phyloP scores from a whole-genome alignment of 2,329 filamentous ascomycete species.

The Scytalidium lignicola region DNA sequence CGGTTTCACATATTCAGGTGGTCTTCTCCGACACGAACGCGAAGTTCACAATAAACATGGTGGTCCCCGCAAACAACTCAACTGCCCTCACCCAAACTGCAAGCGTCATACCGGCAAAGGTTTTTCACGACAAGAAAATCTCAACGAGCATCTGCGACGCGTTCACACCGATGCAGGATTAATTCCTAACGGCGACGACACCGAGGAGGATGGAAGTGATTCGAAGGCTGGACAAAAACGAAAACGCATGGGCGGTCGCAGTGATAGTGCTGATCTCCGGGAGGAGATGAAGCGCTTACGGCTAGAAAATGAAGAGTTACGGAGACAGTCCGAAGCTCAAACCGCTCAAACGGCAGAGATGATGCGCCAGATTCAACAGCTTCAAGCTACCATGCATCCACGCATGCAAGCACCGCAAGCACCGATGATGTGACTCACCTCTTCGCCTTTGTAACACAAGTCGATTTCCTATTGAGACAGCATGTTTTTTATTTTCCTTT shows the following conservation, averaged over 20 bases:
- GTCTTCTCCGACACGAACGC: constrained; percentile 81
- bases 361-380: constrained; percentile 8
- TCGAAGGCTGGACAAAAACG: constrained; percentile 33
- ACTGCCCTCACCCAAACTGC: constrained; percentile 82
- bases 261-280: constrained; percentile 41
- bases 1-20: constrained; percentile 92
- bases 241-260: constrained; percentile 38
- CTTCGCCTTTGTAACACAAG: not conserved
- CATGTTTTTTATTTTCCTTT: not conserved
- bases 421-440: constrained; percentile 5
- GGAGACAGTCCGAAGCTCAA: constrained; percentile 44
- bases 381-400: constrained; percentile 4
- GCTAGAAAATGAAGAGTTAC: constrained; percentile 58
- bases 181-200: constrained; percentile 22
- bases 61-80: constrained; percentile 79
- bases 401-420: constrained; percentile 5
- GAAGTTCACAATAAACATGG: constrained; percentile 91
- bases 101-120: constrained; percentile 84
- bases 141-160: constrained; percentile 86
- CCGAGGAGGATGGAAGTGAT: constrained; percentile 32
- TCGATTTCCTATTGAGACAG: not conserved
- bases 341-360: constrained; percentile 18
- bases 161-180: constrained; percentile 61
- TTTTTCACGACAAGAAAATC: constrained; percentile 89
- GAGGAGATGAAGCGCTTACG: constrained; percentile 63